Evolutionary conservation across 495 filamentous ascomycete genomes (phyloP).

Genomic region (Hypoxylon trugodes): DNA sequence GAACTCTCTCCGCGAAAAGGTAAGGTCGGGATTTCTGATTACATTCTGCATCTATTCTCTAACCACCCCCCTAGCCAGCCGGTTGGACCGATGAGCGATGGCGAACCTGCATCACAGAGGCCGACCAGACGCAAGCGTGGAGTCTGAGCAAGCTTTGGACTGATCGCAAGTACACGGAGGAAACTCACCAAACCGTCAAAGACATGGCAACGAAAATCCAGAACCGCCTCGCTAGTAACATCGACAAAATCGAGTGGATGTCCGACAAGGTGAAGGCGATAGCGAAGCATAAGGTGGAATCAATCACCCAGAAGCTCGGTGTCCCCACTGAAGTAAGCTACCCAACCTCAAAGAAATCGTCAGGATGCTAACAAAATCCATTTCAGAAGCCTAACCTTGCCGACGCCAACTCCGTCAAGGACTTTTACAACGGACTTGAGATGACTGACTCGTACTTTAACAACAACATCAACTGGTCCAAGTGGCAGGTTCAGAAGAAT

Average conservation of each 20-base stretch:
- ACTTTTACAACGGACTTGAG: conserved; percentile 63
- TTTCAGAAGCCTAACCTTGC: conserved; percentile 61
- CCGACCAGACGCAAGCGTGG: conserved; percentile 17
- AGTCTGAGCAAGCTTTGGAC: conserved; percentile 23
- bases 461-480: conserved; percentile 49
- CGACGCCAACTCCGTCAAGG: conserved; percentile 60
- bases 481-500: conserved; percentile 8
- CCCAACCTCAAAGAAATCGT: neutral
- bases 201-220: conserved; percentile 26
- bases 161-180: conserved; percentile 26
- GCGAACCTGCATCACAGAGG: conserved; percentile 64
- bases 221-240: conserved; percentile 17
- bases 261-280: conserved; percentile 28
- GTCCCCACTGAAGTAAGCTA: conserved; percentile 21
- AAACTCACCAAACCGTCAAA: conserved; percentile 8
- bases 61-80: conserved; percentile 46
- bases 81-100: conserved; percentile 67
- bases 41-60: neutral
- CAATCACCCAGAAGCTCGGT: conserved; percentile 20
- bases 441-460: conserved; percentile 64
- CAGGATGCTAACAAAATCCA: neutral
- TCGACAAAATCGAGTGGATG: conserved; percentile 31
- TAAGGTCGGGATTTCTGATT: neutral
- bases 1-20: conserved; percentile 45
- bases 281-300: conserved; percentile 25